These are phyloP conservation scores for Euryodendron excelsum DNA, from an alignment of 148 eudicot species.

Conservation along the genomic window DNA sequence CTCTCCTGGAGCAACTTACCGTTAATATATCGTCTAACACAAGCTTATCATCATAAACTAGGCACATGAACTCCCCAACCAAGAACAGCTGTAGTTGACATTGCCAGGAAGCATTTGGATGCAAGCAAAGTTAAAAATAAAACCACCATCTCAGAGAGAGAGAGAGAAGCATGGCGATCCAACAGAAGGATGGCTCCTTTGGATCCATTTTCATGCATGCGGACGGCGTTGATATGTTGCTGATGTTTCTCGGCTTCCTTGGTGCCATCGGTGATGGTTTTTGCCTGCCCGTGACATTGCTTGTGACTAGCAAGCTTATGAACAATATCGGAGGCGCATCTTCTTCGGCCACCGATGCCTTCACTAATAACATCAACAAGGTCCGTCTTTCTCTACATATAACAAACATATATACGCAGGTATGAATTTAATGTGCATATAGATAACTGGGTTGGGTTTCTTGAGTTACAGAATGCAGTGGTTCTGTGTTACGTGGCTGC, in stretches of 20 bases:
- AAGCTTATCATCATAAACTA: too few relatives aligned
- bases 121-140: too few relatives aligned
- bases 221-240: slow-evolving; percentile 48
- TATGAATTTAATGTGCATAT: not conserved
- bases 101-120: too few relatives aligned
- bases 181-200: slow-evolving; percentile 38
- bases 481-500: slow-evolving; percentile 57
- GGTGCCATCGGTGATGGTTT: slow-evolving; percentile 71
- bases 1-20: too few relatives aligned
- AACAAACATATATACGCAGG: too few relatives aligned
- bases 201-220: slow-evolving; percentile 73
- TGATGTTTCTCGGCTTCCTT: slow-evolving; percentile 60
- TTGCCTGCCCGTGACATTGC: slow-evolving; percentile 48
- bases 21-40: too few relatives aligned
- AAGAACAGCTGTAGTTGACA: too few relatives aligned
- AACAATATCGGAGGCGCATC: slow-evolving; percentile 51
- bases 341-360: slow-evolving; percentile 13
- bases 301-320: slow-evolving; percentile 54
- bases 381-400: slow-evolving; percentile 28
- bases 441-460: slow-evolving; percentile 3
- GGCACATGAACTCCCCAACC: too few relatives aligned
- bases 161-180: slow-evolving; percentile 10
- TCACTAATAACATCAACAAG: slow-evolving; percentile 47
- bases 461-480: slow-evolving; percentile 53
- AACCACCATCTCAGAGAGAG: too few relatives aligned